Evolutionary conservation across 331 rosid species (phyloP).

Genomic region (Malus hybrid): DNA sequence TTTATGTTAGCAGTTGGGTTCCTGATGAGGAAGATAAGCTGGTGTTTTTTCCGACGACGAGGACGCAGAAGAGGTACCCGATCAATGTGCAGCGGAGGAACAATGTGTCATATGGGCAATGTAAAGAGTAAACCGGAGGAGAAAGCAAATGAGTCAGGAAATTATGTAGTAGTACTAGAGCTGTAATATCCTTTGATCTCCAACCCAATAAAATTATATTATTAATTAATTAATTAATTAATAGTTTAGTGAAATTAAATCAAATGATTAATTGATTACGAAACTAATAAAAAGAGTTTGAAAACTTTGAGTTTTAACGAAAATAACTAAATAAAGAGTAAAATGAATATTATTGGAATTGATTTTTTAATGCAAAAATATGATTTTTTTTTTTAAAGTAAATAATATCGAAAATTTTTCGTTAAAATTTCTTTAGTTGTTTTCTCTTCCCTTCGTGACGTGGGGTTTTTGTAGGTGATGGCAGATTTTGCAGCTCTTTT

Average conservation of each 20-base stretch:
- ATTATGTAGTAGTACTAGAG: conserved; percentile 2
- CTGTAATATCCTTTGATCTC: conserved; percentile 15
- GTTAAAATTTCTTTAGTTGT: no score
- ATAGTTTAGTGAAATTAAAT: background rate
- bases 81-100: conserved; percentile 51
- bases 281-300: no score
- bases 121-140: conserved; percentile 6
- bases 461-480: background rate
- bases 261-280: background rate
- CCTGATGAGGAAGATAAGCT: conserved; percentile 86
- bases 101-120: conserved; percentile 5
- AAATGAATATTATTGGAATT: no score
- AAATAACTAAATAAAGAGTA: no score
- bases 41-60: conserved; percentile 89
- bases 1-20: conserved; percentile 55
- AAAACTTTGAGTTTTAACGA: no score
- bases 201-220: background rate
- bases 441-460: background rate
- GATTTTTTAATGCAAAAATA: no score
- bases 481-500: background rate
- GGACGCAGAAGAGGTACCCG: conserved; percentile 85
- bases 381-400: no score
- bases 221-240: background rate
- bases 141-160: background rate
- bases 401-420: no score